Base-by-base conservation (phyloP, 164 flowering plant genomes). In the Warburgia ugandensis region DNA sequence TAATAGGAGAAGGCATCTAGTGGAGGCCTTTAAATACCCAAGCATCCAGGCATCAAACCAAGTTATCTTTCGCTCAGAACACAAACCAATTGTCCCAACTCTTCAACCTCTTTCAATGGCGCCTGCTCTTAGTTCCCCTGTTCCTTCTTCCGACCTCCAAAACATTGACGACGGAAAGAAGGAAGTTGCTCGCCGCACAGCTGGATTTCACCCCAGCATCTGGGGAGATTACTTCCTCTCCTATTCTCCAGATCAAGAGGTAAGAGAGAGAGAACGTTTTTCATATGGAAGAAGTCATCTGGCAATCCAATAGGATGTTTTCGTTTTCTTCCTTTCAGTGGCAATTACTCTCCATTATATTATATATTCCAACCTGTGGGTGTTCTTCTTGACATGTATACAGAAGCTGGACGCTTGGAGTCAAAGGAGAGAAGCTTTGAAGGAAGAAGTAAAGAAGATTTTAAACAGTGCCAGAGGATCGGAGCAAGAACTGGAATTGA, bases 401-500 rank as follows among this genome's bases (percentile, higher is more conserved):
- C 45, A 42, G 45, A 42, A 42, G 26, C 45, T 42, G 25, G 45
- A 42, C 20, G 22, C 11, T 3, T 42, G 45, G 45, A n/a, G 22
- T 3, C 16, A 42, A 42, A 20, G 45, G 17, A 23, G 13, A 1
- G 26, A 42, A 11, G 45, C 10, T 3, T 23, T 42, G 45, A 42
- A 42, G 9, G 22, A 20, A n/a, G 26, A 42, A 42, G 45, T 42
- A 22, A 42, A 20, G 45, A 23, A 42, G 11, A 42, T 16, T 20
- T 3, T 42, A 11, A 42, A 42, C 11, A 19, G 9, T 22, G 25
- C 25, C 26, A 4, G 20, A 11, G 45, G 25, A 4, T 10, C 26
- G 22, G 22, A 13, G 4, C 22, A 42, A 3, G 45, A 42, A 42
- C 9, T 42, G 8, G 2, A 42, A 11, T 20, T 42, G 5, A 16